Percentiles rank a stretch among this genome's conserved stretches.
These are phyloP conservation scores for Penicillium sp. DNA, from an alignment of 2,329 filamentous ascomycete species.

Conservation along the genomic window DNA sequence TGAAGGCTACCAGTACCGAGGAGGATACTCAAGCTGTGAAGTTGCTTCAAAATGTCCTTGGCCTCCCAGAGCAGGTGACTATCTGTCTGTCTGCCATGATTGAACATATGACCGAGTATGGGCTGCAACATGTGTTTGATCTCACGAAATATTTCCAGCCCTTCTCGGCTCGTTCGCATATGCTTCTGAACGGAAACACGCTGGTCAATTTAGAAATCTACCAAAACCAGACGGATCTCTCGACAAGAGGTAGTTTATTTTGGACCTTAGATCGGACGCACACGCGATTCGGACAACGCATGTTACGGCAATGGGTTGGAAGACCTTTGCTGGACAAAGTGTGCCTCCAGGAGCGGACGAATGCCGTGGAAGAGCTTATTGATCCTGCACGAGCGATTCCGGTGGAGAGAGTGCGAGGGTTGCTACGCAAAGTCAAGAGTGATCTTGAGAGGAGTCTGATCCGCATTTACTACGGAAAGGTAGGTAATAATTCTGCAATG, in stretches of 20 bases:
- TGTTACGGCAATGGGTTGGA: constrained; percentile 91
- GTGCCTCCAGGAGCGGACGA: constrained; percentile 66
- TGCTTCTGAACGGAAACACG: constrained; percentile 92
- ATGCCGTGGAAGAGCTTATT: constrained; percentile 77
- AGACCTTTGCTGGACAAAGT: constrained; percentile 71
- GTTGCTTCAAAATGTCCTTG: constrained; percentile 76
- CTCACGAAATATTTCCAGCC: constrained; percentile 94
- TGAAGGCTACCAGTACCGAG: constrained; percentile 52
- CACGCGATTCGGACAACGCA: constrained; percentile 76
- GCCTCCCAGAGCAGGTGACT: constrained; percentile 73
- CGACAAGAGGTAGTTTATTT: constrained; percentile 77
- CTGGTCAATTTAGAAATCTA: constrained; percentile 91
- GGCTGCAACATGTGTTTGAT: constrained; percentile 88
- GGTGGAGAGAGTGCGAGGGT: constrained; percentile 63
- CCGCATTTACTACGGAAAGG: constrained; percentile 90
- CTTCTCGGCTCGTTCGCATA: constrained; percentile 86
- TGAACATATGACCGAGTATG: constrained; percentile 80
- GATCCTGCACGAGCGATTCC: constrained; percentile 56
- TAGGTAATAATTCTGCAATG: constrained; percentile 11
- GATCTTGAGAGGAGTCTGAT: constrained; percentile 91
- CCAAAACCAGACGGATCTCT: constrained; percentile 81
- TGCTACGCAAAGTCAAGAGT: constrained; percentile 62
- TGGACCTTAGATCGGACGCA: constrained; percentile 91
- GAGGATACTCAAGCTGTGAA: constrained; percentile 51
- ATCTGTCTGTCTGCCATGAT: constrained; percentile 96